Conservation (phyloP, 1,284 basidiomycete genomes). For the Mycena sp. region DNA sequence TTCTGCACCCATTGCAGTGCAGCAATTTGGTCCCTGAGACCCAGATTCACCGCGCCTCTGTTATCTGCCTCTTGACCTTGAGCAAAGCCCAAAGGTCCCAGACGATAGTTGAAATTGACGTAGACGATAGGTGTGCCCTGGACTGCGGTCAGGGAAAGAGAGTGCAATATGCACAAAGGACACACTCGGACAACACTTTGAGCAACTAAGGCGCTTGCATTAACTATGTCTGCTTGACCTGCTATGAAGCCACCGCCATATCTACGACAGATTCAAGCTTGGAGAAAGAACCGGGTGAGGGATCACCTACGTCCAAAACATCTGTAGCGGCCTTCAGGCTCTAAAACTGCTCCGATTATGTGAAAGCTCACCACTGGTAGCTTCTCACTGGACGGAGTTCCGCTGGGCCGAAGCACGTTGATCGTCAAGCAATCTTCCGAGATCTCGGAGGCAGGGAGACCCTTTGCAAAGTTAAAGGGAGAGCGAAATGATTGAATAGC, state of each 20-base stretch:
- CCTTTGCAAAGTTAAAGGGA: neutral
- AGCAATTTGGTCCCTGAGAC: slow-evolving; percentile 43
- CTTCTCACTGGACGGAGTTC: neutral
- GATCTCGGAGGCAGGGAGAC: neutral
- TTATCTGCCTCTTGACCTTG: slow-evolving; percentile 43
- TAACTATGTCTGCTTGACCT: neutral
- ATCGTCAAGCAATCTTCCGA: slow-evolving; percentile 1
- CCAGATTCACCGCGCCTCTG: slow-evolving; percentile 44
- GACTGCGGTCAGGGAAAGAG: neutral
- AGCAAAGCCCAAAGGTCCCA: slow-evolving; percentile 50
- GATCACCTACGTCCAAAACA: slow-evolving; percentile 3
- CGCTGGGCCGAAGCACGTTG: neutral
- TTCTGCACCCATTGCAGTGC: slow-evolving; percentile 48
- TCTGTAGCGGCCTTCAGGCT: neutral
- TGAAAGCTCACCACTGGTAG: neutral
- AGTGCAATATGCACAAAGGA: neutral
- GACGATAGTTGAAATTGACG: slow-evolving; percentile 55
- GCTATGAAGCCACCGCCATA: neutral
- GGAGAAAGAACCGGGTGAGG: neutral
- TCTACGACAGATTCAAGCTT: neutral
- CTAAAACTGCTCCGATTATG: neutral
- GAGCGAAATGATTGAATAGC: neutral
- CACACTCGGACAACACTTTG: neutral
- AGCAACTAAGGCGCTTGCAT: neutral
- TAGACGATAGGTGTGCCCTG: slow-evolving; percentile 40